phyloP scores from a whole-genome alignment of 2,329 filamentous ascomycete species.

The Scedosporium aurantiacum region DNA sequence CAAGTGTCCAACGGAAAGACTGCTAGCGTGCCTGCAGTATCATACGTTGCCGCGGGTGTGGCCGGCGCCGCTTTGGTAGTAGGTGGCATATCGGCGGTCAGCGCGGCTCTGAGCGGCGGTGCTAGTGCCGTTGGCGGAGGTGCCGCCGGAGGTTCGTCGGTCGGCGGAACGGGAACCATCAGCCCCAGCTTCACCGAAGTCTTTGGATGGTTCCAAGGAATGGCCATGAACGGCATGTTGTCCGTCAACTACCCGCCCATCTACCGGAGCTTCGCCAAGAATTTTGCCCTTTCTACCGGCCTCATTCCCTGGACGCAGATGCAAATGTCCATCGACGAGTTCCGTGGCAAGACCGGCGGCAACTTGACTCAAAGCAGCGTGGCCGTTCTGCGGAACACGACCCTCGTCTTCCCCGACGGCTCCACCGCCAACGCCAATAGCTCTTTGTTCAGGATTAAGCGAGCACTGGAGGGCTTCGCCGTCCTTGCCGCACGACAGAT shows the following conservation, averaged over 20 bases:
- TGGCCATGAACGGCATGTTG: constrained; percentile 94
- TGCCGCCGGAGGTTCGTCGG: constrained; percentile 34
- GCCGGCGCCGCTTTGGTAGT: constrained; percentile 73
- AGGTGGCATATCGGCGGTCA: constrained; percentile 59
- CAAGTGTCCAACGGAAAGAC: constrained; percentile 82
- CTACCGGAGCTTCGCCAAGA: constrained; percentile 81
- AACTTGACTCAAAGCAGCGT: constrained; percentile 76
- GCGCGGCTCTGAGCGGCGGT: constrained; percentile 42
- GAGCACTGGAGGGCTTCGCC: constrained; percentile 35
- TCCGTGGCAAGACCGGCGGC: constrained; percentile 70
- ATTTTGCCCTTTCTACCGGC: constrained; percentile 86
- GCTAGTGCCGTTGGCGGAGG: constrained; percentile 39
- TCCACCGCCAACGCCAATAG: constrained; percentile 32
- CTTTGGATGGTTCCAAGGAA: constrained; percentile 81
- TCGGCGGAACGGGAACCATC: constrained; percentile 48
- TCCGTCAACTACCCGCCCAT: constrained; percentile 79
- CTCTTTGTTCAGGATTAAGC: constrained; percentile 37
- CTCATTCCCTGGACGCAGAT: constrained; percentile 73
- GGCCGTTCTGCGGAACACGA: constrained; percentile 61
- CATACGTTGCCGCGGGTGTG: constrained; percentile 74
- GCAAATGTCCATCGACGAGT: constrained; percentile 73
- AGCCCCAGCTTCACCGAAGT: constrained; percentile 82
- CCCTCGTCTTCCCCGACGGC: constrained; percentile 57
- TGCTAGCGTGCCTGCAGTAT: constrained; percentile 60
- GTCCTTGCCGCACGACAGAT: constrained; percentile 43